Evolutionary conservation across 75 land plant genomes (phyloP).

Genomic region (Isoetes taiwanensis): DNA sequence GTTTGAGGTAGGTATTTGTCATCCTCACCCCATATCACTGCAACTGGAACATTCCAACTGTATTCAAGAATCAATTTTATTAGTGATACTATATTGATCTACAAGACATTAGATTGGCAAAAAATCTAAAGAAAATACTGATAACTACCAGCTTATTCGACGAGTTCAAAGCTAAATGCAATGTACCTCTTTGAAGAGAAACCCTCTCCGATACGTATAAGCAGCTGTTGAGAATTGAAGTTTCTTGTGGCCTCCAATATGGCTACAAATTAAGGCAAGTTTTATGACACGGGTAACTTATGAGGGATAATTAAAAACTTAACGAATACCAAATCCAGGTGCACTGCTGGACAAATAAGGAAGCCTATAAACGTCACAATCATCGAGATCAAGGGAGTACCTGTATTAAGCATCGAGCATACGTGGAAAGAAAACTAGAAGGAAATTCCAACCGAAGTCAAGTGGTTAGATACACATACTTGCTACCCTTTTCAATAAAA

Average conservation of each 20-base stretch:
- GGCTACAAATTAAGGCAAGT: conserved; percentile 30
- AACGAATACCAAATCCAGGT: conserved; percentile 77
- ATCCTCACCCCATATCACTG: conserved; percentile 74
- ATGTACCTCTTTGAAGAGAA: conserved; percentile 58
- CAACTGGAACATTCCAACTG: conserved; percentile 77
- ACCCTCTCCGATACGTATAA: conserved; percentile 48
- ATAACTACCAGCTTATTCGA: neutral
- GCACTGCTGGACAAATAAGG: conserved; percentile 86
- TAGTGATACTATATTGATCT: too few relatives aligned
- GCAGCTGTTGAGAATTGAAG: conserved; percentile 52
- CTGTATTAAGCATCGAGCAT: conserved; percentile 20
- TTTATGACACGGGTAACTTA: neutral
- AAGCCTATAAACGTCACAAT: conserved; percentile 89
- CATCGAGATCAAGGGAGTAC: conserved; percentile 80
- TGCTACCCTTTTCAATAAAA: conserved; percentile 93
- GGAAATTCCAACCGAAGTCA: neutral
- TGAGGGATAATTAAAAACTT: neutral
- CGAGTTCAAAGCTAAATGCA: too few relatives aligned
- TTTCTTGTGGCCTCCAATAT: conserved; percentile 78
- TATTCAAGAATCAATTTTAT: neutral
- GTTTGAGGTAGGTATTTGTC: conserved; percentile 77
- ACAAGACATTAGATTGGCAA: too few relatives aligned
- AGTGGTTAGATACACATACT: conserved; percentile 44
- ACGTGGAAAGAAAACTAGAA: neutral
- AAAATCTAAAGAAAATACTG: neutral